Percentiles rank a stretch among this genome's conserved stretches.
These are phyloP conservation scores for Pezicula rhizophila DNA, from an alignment of 2,329 filamentous ascomycete genomes.

Conservation along the genomic window DNA sequence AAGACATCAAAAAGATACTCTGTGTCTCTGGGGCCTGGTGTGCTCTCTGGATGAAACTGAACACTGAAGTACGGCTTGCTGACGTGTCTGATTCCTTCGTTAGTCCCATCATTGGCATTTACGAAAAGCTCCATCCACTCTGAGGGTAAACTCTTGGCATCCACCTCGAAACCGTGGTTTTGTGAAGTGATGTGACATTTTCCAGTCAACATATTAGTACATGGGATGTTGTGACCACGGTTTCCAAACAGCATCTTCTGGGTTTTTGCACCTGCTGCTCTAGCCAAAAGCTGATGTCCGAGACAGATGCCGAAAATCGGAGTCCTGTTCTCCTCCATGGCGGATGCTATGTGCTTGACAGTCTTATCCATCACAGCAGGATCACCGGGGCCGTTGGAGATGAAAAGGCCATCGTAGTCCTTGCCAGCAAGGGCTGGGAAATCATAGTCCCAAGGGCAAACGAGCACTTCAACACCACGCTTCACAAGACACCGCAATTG, in stretches of 20 bases:
- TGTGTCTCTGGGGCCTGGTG: constrained; percentile 88
- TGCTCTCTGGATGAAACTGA: constrained; percentile 98
- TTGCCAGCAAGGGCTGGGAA: constrained; percentile 70
- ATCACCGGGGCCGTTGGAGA: constrained; percentile 96
- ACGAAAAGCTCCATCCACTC: constrained; percentile 94
- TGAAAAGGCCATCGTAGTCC: constrained; percentile 92
- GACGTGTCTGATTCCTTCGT: constrained; percentile 90
- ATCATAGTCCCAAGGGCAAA: constrained; percentile 95
- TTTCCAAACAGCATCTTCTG: constrained; percentile 99
- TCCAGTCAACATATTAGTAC: constrained; percentile 90
- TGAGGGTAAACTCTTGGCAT: constrained; percentile 65
- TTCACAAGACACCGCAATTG: constrained; percentile 89
- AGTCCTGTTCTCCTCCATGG: constrained; percentile 71
- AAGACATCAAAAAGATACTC: constrained; percentile 98
- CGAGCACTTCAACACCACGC: constrained; percentile 86
- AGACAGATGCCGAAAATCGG: constrained; percentile 96
- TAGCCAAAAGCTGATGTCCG: constrained; percentile 86
- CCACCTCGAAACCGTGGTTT: constrained; percentile 95
- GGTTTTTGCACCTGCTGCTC: constrained; percentile 79
- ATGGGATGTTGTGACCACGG: constrained; percentile 96
- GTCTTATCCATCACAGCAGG: constrained; percentile 78
- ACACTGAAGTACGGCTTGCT: constrained; percentile 93
- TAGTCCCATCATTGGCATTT: constrained; percentile 96
- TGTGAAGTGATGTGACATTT: constrained; percentile 99
- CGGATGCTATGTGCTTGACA: constrained; percentile 70